These are phyloP conservation scores for Cyathus striatus DNA, from an alignment of 768 basidiomycete genomes.

Conservation along the genomic window DNA sequence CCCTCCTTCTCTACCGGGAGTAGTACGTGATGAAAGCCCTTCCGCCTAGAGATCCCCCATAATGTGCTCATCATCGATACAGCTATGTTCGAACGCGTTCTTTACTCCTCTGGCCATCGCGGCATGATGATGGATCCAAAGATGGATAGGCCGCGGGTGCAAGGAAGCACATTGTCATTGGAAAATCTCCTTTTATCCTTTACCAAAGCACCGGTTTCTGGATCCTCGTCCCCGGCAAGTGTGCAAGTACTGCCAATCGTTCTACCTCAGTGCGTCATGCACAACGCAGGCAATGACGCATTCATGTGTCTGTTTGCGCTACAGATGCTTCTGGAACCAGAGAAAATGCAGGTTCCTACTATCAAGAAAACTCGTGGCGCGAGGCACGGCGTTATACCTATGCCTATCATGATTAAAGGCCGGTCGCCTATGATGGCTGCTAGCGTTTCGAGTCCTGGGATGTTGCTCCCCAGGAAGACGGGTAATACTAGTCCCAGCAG, in stretches of 20 bases:
- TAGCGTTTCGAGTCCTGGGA: constrained; percentile 5
- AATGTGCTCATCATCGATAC: constrained; percentile 70
- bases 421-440: constrained; percentile 9
- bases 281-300: constrained; percentile 82
- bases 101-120: constrained; percentile 55
- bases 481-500: not conserved
- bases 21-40: not conserved
- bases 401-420: constrained; percentile 8
- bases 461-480: constrained; percentile 6
- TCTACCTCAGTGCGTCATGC: constrained; percentile 31
- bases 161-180: constrained; percentile 56
- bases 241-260: constrained; percentile 2
- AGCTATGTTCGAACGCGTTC: constrained; percentile 53
- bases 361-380: constrained; percentile 21
- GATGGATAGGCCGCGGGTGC: constrained; percentile 44
- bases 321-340: constrained; percentile 63
- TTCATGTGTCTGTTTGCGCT: constrained; percentile 63
- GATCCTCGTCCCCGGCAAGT: constrained; percentile 7
- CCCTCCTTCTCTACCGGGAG: constrained; percentile 1
- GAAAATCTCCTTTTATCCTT: constrained; percentile 60
- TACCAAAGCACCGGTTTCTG: constrained; percentile 28
- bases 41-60: constrained; percentile 56
- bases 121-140: constrained; percentile 58
- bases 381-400: not conserved
- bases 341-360: constrained; percentile 29